Base-by-base conservation (phyloP, 1,284 basidiomycete species). In the Volvariella volvacea region DNA sequence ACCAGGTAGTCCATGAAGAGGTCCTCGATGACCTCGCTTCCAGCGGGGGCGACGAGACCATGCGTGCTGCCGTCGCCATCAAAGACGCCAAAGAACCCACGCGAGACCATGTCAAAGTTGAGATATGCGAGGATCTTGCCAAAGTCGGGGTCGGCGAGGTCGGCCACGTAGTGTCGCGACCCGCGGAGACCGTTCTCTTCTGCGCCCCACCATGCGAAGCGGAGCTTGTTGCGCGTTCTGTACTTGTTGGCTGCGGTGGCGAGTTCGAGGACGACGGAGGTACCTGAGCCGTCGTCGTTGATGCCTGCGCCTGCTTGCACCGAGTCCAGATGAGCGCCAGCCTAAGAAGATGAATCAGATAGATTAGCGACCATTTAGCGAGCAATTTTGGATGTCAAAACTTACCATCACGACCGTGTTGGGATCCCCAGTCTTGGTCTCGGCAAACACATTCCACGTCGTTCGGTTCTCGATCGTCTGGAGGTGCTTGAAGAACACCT, bases 201-300 rank as follows among this genome's bases (percentile, higher is more conserved):
- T 20, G 56, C 54, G 8, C 52, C 51, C 56, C 57, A 61, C 49
- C 52, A 61, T 12, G 46, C 44, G 43, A 58, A 61, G n/a, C 57
- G 57, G 25, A 59, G 6, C 25, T 28, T 28, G 25, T 28, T 28
- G 25, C 25, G 25, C 6, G 25, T 28, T 6, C 6, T 6, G 25
- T 6, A 12, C 25, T 28, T 28, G 25, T 6, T 12, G 25, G 12
- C 25, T 54, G 12, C 54, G 52, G 32, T 61, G 56, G 36, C 50
- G 56, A 42, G 52, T 46, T 3, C 43, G 46, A 48, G 43, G 56
- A 16, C 42, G 41, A n/a, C 54, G 36, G 30, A 59, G 54, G 19
- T 54, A 46, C 59, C 59, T 12, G 57, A 59, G 4, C 56, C 55
- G 42, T 60, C 51, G 38, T 59, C 59, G 47, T 60, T 58, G 42